Percentiles rank a stretch among this genome's conserved stretches.
Evolutionary conservation across 768 basidiomycete species (phyloP).

Genomic region (Amanita phalloides): DNA sequence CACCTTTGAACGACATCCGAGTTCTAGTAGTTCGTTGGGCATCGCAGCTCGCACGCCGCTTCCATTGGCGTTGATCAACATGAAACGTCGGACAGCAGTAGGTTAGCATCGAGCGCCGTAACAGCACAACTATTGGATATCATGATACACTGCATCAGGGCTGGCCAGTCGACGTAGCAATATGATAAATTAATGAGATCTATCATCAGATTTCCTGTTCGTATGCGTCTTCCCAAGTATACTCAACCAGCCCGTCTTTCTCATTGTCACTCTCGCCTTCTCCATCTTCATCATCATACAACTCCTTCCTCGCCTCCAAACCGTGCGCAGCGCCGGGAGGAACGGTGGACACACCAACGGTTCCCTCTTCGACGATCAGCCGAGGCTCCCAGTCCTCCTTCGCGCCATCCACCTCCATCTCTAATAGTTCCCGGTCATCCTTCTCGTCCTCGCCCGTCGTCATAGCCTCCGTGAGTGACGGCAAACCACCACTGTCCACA

Average conservation of each 20-base stretch:
- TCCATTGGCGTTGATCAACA: no score
- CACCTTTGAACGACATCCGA: no score
- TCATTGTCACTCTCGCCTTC: conserved; percentile 40
- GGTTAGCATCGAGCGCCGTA: no score
- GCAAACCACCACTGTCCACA: conserved; percentile 29
- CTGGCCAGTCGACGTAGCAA: no score
- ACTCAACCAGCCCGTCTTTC: conserved; percentile 36
- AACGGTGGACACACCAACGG: conserved; percentile 17
- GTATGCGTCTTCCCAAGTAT: conserved; percentile 44
- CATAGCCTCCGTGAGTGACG: conserved; percentile 19
- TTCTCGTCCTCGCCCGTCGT: conserved; percentile 30
- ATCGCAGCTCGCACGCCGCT: no score
- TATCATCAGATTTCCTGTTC: conserved; percentile 55
- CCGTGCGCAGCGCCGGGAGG: conserved; percentile 8
- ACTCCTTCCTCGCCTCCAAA: conserved; percentile 10
- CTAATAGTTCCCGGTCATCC: conserved; percentile 30
- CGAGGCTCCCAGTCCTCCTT: conserved; percentile 25
- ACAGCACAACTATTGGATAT: no score
- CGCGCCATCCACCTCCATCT: conserved; percentile 23
- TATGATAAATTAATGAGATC: no score
- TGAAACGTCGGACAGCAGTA: no score
- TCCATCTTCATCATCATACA: conserved; percentile 19
- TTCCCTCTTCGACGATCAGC: conserved; percentile 39
- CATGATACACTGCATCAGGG: no score
- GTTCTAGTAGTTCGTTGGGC: no score